Evolutionary conservation across 352 stramenopile genomes (phyloP), one percentile per base, ranked within the genome.

Genomic region (Phytophthora multivora): DNA sequence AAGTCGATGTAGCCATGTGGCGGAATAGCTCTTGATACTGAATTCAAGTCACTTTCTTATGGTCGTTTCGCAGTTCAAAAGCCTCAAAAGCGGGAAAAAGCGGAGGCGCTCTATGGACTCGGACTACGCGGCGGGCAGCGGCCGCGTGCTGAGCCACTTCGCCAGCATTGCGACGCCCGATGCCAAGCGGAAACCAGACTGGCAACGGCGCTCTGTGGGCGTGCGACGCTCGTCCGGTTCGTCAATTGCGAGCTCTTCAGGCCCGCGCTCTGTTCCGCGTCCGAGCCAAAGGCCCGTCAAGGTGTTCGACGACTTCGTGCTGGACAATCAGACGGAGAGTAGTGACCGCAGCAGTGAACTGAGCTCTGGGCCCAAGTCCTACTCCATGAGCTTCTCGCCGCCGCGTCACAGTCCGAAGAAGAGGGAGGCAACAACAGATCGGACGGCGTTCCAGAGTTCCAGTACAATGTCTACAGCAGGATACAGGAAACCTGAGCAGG

Each of bases 141-240:
- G 81, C 51, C 59, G 74, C 53, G 69, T 91, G 31, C 56, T 91
- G n/a, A 71, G 62, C 64, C 79, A 91, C 64, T 91, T 91, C 51
- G 77, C 75, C 0, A 65, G 69, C 18, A 59, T 91, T 15, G 62
- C 74, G 49, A 84, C 77, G 31, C 78, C 79, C 10, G 66, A 73
- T 16, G 48, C 47, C 39, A 21, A 19, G 19, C 71, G 56, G 23
- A 57, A 71, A 26, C 59, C 66, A n/a, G 53, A 69, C 23, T 80
- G 75, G 66, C 40, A 60, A 15, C 53, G 41, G 1, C 39, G 56
- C 11, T 69, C 60, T 1, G n/a, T 49, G 19, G 51, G 38, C 36
- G 55, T 26, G 41, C 55, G 41, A 4, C 62, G 68, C 5, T 51
- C 50, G 4, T 28, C 47, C 8, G 41, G 28, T n/a, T 49, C 53